Evolutionary conservation across 1,139 yeast species (phyloP), one percentile per base, ranked within the genome.

Genomic region (Scheffersomyces lignicola): DNA sequence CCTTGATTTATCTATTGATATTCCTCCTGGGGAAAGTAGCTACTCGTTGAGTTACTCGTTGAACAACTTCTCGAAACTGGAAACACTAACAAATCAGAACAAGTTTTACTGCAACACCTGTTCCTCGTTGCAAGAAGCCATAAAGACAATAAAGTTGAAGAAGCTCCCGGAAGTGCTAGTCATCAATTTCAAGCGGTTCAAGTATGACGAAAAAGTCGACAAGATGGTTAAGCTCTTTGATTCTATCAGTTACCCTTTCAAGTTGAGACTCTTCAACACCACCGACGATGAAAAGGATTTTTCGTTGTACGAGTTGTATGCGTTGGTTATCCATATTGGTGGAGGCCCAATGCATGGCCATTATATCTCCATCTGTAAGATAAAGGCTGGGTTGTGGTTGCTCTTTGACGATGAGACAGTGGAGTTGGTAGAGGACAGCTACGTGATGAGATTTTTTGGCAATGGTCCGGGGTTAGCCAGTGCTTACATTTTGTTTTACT

Each of bases 271-370:
- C 25, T 81, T 83, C 54, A 87, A 88, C 49, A 85, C 94, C 15
- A 80, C 90, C 1, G 80, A 71, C 35, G 49, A 43, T 21, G 49
- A 46, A 11, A 47, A 46, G 14, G 79, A 78, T 26, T 61, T 60
- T 34, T 56, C 60, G n/a, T 69, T 83, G 18, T 92, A 89, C 52
- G 96, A 89, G 49, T 65, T 92, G 35, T 83, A 81, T 43, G 89
- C 94, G 0, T 80, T 90, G 29, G 94, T 92, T 15, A 89, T 92
- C 14, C 98, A 92, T 53, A 83, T 92, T 50, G 98, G 98, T 4
- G 95, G 97, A 3, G 97, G 97, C 0, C 97, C 97, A 1, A 89
- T 89, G 69, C 97, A 90, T 60, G 98, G 98, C 0, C 98, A 92
- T 58, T 92, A 92, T 53, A 90, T 92, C 10, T 78, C 96, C 0